These are phyloP conservation scores for Escovopsis sp. DNA, from an alignment of 2,329 filamentous ascomycete genomes.

Conservation along the genomic window DNA sequence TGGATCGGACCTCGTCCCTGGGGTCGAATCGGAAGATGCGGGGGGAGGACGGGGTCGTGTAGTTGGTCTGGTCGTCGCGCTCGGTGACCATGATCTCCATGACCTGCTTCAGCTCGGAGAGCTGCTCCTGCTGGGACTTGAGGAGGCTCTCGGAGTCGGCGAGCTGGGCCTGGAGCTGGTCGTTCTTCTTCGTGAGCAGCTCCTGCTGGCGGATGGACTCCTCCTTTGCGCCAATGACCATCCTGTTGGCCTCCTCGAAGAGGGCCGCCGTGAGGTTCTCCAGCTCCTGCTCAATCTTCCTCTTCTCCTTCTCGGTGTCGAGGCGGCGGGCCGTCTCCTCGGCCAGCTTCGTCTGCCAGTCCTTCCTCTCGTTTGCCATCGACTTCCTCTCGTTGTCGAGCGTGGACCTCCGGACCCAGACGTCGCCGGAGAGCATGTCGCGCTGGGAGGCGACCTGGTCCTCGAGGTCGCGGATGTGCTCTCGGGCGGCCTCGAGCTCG, in stretches of 20 bases:
- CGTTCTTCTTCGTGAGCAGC: slow-evolving; percentile 66
- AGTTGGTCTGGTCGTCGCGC: slow-evolving; percentile 54
- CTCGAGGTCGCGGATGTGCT: slow-evolving; percentile 56
- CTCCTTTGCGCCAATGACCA: slow-evolving; percentile 81
- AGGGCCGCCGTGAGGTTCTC: slow-evolving; percentile 81
- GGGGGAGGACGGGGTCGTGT: slow-evolving; percentile 73
- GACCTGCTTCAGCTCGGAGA: slow-evolving; percentile 78
- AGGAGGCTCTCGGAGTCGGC: slow-evolving; percentile 76
- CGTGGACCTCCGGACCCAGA: slow-evolving; percentile 60
- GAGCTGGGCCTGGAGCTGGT: slow-evolving; percentile 73
- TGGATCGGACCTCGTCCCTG: slow-evolving; percentile 28
- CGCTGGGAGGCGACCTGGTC: slow-evolving; percentile 49
- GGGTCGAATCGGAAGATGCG: slow-evolving; percentile 55
- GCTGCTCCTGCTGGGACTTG: slow-evolving; percentile 81
- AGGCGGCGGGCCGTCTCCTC: slow-evolving; percentile 53
- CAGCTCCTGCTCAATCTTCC: slow-evolving; percentile 79
- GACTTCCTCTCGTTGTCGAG: slow-evolving; percentile 58
- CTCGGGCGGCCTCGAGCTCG: slow-evolving; percentile 61
- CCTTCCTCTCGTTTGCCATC: slow-evolving; percentile 44
- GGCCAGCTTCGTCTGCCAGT: slow-evolving; percentile 40
- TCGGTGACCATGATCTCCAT: slow-evolving; percentile 75
- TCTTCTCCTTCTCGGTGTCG: slow-evolving; percentile 63
- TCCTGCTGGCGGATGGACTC: slow-evolving; percentile 79
- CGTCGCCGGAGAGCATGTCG: slow-evolving; percentile 56
- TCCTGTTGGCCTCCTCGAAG: slow-evolving; percentile 98